A percentile compares a stretch with the other conserved stretches of the same genome.
phyloP scores from a whole-genome alignment of 2,329 filamentous ascomycete genomes.

The Pseudovirgaria hyperparasitica region DNA sequence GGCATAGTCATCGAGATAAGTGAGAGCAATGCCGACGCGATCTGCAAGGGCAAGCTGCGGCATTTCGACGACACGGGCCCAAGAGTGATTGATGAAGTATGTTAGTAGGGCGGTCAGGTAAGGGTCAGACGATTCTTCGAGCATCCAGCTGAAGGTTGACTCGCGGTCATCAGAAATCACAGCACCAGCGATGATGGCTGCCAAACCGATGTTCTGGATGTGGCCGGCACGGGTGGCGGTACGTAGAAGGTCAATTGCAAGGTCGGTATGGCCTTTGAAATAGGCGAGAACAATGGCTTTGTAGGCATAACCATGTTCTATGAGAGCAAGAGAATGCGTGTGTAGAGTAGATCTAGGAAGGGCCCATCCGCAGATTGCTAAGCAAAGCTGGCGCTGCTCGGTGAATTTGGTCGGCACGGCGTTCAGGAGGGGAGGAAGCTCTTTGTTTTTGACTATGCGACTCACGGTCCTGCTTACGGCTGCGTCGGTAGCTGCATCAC shows the following conservation, averaged over 20 bases:
- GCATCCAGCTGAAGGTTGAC: slow-evolving; percentile 49
- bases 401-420: slow-evolving; percentile 52
- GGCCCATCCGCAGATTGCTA: slow-evolving; percentile 64
- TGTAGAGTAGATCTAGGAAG: slow-evolving; percentile 40
- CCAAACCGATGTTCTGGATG: slow-evolving; percentile 41
- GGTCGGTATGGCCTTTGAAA: slow-evolving; percentile 56
- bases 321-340: slow-evolving; percentile 36
- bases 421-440: slow-evolving; percentile 50
- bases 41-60: slow-evolving; percentile 61
- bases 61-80: slow-evolving; percentile 62
- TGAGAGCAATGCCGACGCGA: slow-evolving; percentile 59
- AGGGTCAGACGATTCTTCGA: slow-evolving; percentile 56
- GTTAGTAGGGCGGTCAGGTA: slow-evolving; percentile 71
- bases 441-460: slow-evolving; percentile 49
- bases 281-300: slow-evolving; percentile 66
- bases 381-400: slow-evolving; percentile 60
- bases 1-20: slow-evolving; percentile 49
- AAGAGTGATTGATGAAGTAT: slow-evolving; percentile 64
- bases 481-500: slow-evolving; percentile 30
- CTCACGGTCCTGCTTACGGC: slow-evolving; percentile 42
- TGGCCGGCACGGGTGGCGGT: slow-evolving; percentile 54
- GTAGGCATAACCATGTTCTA: slow-evolving; percentile 47
- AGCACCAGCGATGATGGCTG: slow-evolving; percentile 34
- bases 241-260: slow-evolving; percentile 59
- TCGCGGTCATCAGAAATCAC: slow-evolving; percentile 44